Conservation (phyloP, 176 grass and related monocot genomes). For the Olyra latifolia region DNA sequence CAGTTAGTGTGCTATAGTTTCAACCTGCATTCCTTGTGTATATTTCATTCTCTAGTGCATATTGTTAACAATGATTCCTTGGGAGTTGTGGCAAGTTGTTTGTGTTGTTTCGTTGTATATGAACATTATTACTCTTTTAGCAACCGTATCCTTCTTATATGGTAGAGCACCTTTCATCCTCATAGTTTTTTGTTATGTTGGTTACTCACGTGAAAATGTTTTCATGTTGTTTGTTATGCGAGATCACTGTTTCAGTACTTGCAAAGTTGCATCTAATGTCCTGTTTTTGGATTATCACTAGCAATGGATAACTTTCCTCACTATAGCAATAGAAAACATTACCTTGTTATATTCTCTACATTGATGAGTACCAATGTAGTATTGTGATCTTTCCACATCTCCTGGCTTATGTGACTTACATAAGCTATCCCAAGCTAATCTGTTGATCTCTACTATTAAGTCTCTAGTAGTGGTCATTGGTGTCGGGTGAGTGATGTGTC, state of each 20-base stretch:
- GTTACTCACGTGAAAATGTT: background rate
- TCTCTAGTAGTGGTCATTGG: too few species aligned
- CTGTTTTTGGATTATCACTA: background rate
- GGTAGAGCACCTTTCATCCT: background rate
- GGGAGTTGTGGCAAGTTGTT: background rate
- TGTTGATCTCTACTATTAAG: too few species aligned
- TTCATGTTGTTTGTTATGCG: background rate
- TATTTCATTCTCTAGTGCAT: conserved; percentile 19
- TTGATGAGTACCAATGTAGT: background rate
- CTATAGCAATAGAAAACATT: background rate
- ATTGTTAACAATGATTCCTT: conserved; percentile 10
- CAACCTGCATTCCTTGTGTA: conserved; percentile 16
- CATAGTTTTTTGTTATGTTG: conserved; percentile 3
- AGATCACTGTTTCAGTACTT: background rate
- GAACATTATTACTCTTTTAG: background rate
- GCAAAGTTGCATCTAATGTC: background rate
- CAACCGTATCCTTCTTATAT: background rate
- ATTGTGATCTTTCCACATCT: background rate
- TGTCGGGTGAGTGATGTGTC: too few species aligned
- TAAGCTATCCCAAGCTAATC: too few species aligned
- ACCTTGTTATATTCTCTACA: background rate
- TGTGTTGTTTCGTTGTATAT: background rate
- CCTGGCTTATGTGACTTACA: too few species aligned
- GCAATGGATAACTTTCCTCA: background rate
- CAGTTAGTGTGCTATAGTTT: background rate